Conservation (phyloP, 805 yeast genomes). For the Henningerozyma blattae region DNA sequence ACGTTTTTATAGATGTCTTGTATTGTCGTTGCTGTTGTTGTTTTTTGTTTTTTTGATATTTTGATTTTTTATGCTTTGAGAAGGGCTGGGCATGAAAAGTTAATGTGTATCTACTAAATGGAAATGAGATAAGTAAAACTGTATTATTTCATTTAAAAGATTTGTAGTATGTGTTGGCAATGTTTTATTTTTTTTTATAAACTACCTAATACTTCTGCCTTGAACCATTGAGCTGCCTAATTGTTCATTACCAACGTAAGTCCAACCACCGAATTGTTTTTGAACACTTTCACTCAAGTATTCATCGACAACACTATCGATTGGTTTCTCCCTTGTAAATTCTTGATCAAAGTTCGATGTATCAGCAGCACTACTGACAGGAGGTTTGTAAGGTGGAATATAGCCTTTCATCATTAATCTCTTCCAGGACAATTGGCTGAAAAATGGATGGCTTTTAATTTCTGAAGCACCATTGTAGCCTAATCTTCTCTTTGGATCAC, state of each 20-base stretch:
- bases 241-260: conserved; percentile 62
- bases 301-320: conserved; percentile 89
- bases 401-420: conserved; percentile 71
- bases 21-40: no score
- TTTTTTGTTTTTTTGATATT: no score
- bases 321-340: conserved; percentile 83
- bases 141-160: no score
- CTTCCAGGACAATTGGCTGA: conserved; percentile 80
- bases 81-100: no score
- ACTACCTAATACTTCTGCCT: conserved; percentile 21
- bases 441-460: conserved; percentile 73
- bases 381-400: conserved; percentile 89
- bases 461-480: conserved; percentile 70
- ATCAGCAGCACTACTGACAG: conserved; percentile 70
- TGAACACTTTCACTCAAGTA: conserved; percentile 84
- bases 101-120: no score
- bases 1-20: no score
- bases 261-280: conserved; percentile 97
- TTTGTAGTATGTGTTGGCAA: no score
- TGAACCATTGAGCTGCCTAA: conserved; percentile 23
- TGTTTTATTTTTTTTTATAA: no score
- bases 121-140: no score
- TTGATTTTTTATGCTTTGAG: no score
- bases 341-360: conserved; percentile 87
- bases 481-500: conserved; percentile 73